Conservation (phyloP, 2,329 filamentous ascomycete genomes). For the Parastagonospora nodorum region DNA sequence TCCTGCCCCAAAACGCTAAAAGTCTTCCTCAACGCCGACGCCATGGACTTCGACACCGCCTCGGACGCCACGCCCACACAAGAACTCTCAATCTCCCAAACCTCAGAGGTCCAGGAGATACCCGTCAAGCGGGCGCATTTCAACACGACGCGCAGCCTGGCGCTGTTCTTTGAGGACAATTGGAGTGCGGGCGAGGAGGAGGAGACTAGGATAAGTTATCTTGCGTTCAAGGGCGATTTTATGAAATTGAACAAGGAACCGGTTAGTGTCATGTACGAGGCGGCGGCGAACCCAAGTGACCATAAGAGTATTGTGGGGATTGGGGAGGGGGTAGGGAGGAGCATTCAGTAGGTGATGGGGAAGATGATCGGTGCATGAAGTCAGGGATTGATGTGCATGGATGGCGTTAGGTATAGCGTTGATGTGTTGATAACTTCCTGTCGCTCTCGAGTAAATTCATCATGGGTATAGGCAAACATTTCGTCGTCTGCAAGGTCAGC, state of each 20-base stretch:
- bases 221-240: conserved; percentile 95
- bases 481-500: conserved; percentile 19
- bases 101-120: conserved; percentile 82
- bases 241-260: conserved; percentile 85
- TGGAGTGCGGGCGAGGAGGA: conserved; percentile 78
- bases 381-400: not conserved
- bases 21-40: conserved; percentile 83
- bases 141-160: conserved; percentile 79
- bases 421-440: not conserved
- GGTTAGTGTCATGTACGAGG: conserved; percentile 87
- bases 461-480: conserved; percentile 6
- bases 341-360: conserved; percentile 31
- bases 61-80: conserved; percentile 74
- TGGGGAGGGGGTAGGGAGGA: conserved; percentile 43
- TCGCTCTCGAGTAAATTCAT: conserved; percentile 1
- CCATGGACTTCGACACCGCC: conserved; percentile 78
- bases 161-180: conserved; percentile 91
- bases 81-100: conserved; percentile 76
- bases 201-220: conserved; percentile 75
- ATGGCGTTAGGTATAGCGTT: not conserved
- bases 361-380: conserved; percentile 2
- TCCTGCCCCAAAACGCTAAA: conserved; percentile 82
- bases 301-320: conserved; percentile 63
- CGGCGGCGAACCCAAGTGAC: conserved; percentile 87
- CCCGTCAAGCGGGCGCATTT: conserved; percentile 87